Evolutionary conservation across 1,284 basidiomycete species (phyloP).

Genomic region (Pisolithus thermaeus): DNA sequence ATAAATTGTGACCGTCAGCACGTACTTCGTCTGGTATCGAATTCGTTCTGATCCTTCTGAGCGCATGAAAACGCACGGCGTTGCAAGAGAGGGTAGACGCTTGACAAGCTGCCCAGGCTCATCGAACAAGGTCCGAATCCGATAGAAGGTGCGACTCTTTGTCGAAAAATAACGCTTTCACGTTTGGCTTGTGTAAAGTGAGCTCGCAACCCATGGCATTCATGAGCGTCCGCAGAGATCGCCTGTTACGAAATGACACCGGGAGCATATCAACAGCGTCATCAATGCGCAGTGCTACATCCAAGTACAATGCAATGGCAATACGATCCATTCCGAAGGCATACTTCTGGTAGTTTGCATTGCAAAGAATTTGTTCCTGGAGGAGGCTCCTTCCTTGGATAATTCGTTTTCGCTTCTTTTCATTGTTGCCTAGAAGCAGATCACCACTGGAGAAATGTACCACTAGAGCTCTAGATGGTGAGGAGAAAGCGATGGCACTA

Average conservation of each 20-base stretch:
- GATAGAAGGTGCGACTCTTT: background rate
- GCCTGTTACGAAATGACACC: slow-evolving; percentile 16
- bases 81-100: slow-evolving; percentile 22
- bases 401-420: background rate
- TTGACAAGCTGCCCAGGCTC: slow-evolving; percentile 38
- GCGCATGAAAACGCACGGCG: slow-evolving; percentile 8
- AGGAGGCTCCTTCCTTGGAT: slow-evolving; percentile 22
- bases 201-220: slow-evolving; percentile 33
- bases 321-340: slow-evolving; percentile 44
- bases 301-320: slow-evolving; percentile 35
- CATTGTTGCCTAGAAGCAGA: background rate
- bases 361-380: slow-evolving; percentile 27
- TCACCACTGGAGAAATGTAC: background rate
- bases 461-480: background rate
- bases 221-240: slow-evolving; percentile 34
- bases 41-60: slow-evolving; percentile 20
- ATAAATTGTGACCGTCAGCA: background rate
- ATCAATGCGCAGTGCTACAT: slow-evolving; percentile 34
- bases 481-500: background rate
- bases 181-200: slow-evolving; percentile 26
- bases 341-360: slow-evolving; percentile 23
- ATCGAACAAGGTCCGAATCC: background rate
- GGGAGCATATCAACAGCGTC: slow-evolving; percentile 44
- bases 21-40: slow-evolving; percentile 13
- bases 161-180: slow-evolving; percentile 35